Evolutionary conservation across 2,329 filamentous ascomycete species (phyloP), one percentile per base, ranked within the genome.

Genomic region (Ophiostoma novo-ulmi): DNA sequence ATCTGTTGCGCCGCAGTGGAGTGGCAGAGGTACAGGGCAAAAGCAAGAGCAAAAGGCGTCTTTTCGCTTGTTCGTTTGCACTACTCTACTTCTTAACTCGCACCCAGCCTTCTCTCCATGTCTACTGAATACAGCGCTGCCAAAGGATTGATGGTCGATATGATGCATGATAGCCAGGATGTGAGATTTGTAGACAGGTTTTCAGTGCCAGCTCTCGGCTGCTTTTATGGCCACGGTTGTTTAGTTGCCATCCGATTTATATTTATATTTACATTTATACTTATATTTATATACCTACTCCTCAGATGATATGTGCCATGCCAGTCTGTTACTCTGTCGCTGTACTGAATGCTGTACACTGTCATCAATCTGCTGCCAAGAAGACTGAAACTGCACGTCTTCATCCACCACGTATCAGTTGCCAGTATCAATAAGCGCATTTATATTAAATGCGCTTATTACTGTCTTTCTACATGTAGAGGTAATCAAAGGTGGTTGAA

Each of bases 1-100:
- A 63, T 63, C 58, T 35, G 58, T 63, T 63, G 58, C 58, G 58
- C 58, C 58, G 58, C 58, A 63, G 58, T 63, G 58, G 58, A 63
- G 58, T 17, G 55, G 58, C 13, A 63, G 58, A 4, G 6, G 26
- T 63, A 17, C 22, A 58, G 52, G n/a, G 22, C n/a, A 44, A 44
- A 44, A 14, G 41, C 41, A 48, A 20, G n/a, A 20, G 17, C 31
- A 31, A 14, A 44, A 58, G 22, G 52, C 52, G 52, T 58, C 26
- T 58, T 58, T 26, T 1, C 52, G 26, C 22, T 44, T 10, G 5
- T 26, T 22, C 22, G 13, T 26, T 26, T 31, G 31, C 31, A 3
- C n/a, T 58, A 26, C 3, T 14, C 52, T 58, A 58, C 52, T 22
- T 58, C 17, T 13, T 13, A 10, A 48, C 44, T n/a, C 44, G 44